These are phyloP conservation scores for Entrophospora sp. DNA, from an alignment of 192 early-diverging fungal species.

Conservation along the genomic window DNA sequence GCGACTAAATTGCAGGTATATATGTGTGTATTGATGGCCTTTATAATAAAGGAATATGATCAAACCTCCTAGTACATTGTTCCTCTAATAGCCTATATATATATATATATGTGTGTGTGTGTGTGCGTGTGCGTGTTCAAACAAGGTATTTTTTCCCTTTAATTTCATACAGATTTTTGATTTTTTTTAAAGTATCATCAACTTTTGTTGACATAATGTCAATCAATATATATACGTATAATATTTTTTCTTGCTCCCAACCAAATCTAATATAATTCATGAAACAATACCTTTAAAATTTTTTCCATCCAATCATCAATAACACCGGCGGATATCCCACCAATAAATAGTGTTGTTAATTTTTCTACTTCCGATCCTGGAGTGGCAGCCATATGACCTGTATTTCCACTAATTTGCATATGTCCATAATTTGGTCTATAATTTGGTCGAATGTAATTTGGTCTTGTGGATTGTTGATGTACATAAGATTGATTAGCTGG, in stretches of 20 bases:
- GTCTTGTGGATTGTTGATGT: too few relatives aligned
- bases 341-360: constrained; percentile 59
- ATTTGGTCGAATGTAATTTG: neutral
- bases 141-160: neutral
- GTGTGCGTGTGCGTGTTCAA: neutral
- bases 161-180: too few relatives aligned
- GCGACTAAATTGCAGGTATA: too few relatives aligned
- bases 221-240: neutral
- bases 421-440: neutral
- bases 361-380: constrained; percentile 33
- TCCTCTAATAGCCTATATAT: neutral
- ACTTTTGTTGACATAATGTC: constrained; percentile 19
- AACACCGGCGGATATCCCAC: constrained; percentile 56
- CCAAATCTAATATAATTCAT: neutral
- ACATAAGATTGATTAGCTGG: too few relatives aligned
- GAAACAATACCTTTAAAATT: constrained; percentile 43
- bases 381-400: neutral
- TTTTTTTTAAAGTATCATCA: constrained; percentile 22
- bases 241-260: neutral
- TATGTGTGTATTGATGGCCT: too few relatives aligned
- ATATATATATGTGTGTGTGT: neutral
- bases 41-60: too few relatives aligned
- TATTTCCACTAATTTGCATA: neutral
- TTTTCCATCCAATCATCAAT: constrained; percentile 54
- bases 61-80: neutral